Evolutionary conservation across 768 basidiomycete species (phyloP), one percentile per base, ranked within the genome.

Genomic region (Mycena filopes): DNA sequence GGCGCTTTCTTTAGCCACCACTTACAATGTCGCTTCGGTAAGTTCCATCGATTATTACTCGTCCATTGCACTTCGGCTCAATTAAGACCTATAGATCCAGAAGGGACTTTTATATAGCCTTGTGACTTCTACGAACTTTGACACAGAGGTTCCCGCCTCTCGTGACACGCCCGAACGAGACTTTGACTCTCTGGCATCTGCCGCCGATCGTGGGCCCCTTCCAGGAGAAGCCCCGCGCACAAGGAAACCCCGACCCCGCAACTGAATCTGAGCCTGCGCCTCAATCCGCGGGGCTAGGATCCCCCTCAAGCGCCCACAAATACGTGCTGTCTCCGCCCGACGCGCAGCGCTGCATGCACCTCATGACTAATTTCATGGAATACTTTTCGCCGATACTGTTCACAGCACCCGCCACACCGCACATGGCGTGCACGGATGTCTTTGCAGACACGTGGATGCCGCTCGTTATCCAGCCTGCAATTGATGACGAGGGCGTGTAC

Each of bases 341-440:
- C 70, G 61, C 78, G 18, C 75, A 79, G 55, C 79, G 80, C 40
- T 88, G 86, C 68, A 77, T 75, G 66, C 71, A 71, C n/a, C 79
- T 90, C 36, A 84, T 89, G 83, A 77, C 78, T 9, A 74, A 73
- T 29, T 73, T 93, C 63, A 86, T 93, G 61, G 82, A 82, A 6
- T 83, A 90, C 73, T 92, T 93, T 72, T 89, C 90, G 0, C 90
- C 92, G 2, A 79, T 88, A 38, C 76, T 93, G 0, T 93, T 93
- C 74, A 91, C 91, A 2, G 85, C 89, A 28, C 84, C 89, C 6
- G 82, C 87, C 8, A 87, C 88, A n/a, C 77, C 80, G 2, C 92
- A 93, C 72, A 92, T 92, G 90, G 77, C 77, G 5, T 93, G 92
- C 75, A 92, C 91, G 4, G 87, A 92, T 72, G 77, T 86, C 0